Percentiles rank a stretch among this genome's conserved stretches.
These are phyloP conservation scores for Stachybotrys echinatus DNA, from an alignment of 2,329 filamentous ascomycete species.

Conservation along the genomic window DNA sequence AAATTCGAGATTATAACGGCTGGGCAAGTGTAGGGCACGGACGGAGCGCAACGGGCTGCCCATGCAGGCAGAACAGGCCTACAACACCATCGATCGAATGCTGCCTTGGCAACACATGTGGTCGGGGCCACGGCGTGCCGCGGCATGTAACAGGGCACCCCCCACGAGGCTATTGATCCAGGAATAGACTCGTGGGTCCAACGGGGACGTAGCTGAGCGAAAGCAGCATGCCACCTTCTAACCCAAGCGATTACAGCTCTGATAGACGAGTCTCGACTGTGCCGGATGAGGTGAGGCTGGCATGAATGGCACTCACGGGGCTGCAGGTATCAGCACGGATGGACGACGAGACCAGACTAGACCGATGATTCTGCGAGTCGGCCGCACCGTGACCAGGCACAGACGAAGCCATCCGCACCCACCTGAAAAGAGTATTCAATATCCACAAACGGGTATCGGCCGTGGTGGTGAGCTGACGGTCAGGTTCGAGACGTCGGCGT, in stretches of 20 bases:
- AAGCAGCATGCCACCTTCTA: not conserved
- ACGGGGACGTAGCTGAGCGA: not conserved
- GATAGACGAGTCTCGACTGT: not conserved
- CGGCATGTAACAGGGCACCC: not conserved
- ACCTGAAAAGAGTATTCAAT: not conserved
- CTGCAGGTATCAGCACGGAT: not conserved
- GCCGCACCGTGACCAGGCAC: not conserved
- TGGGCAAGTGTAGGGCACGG: not conserved
- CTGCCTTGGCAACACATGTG: not conserved
- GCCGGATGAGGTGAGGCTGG: not conserved
- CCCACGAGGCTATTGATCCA: not conserved
- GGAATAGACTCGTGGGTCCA: not conserved
- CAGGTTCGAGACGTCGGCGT: not conserved
- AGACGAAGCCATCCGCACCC: not conserved
- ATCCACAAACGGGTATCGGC: not conserved
- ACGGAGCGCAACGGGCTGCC: not conserved
- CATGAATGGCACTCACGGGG: not conserved
- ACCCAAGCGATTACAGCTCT: not conserved
- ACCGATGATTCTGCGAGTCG: not conserved
- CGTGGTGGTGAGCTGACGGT: not conserved
- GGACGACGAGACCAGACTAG: not conserved
- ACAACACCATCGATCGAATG: not conserved
- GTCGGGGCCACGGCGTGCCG: not conserved
- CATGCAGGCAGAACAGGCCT: not conserved
- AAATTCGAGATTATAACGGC: not conserved